Conservation (phyloP, 805 yeast species). For the Ogataea wickerhamii region DNA sequence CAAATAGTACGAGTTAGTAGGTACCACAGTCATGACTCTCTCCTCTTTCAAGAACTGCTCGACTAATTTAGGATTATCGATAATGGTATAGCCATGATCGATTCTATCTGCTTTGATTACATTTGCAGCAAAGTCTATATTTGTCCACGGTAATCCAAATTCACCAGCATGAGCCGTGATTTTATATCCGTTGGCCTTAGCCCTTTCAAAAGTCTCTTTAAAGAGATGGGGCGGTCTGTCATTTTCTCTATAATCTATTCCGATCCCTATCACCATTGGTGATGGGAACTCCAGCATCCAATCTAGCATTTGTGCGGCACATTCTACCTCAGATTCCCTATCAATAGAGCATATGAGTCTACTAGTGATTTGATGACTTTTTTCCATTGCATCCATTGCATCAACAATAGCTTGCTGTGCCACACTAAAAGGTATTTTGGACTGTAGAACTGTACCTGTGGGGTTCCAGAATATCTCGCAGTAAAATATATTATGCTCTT, state of each 20-base stretch:
- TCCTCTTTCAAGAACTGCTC: slow-evolving; percentile 22
- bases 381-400: slow-evolving; percentile 25
- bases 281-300: slow-evolving; percentile 27
- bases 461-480: slow-evolving; percentile 34
- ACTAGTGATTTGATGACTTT: slow-evolving; percentile 20
- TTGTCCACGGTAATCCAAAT: slow-evolving; percentile 29
- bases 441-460: slow-evolving; percentile 29
- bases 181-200: slow-evolving; percentile 23
- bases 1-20: slow-evolving; percentile 32
- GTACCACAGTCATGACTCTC: slow-evolving; percentile 29
- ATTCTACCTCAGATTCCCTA: slow-evolving; percentile 25
- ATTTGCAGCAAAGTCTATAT: slow-evolving; percentile 27
- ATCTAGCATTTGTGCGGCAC: slow-evolving; percentile 27
- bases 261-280: slow-evolving; percentile 27
- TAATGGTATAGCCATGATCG: slow-evolving; percentile 32
- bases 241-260: slow-evolving; percentile 32
- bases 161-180: slow-evolving; percentile 34
- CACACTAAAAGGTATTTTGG: slow-evolving; percentile 24
- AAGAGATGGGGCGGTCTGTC: slow-evolving; percentile 30
- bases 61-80: slow-evolving; percentile 25
- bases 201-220: slow-evolving; percentile 24
- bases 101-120: slow-evolving; percentile 26
- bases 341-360: slow-evolving; percentile 30
- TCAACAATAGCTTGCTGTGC: slow-evolving; percentile 27
- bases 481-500: slow-evolving; percentile 25